Base-by-base conservation (phyloP, 768 basidiomycete species). In the Amanita jacksonii region DNA sequence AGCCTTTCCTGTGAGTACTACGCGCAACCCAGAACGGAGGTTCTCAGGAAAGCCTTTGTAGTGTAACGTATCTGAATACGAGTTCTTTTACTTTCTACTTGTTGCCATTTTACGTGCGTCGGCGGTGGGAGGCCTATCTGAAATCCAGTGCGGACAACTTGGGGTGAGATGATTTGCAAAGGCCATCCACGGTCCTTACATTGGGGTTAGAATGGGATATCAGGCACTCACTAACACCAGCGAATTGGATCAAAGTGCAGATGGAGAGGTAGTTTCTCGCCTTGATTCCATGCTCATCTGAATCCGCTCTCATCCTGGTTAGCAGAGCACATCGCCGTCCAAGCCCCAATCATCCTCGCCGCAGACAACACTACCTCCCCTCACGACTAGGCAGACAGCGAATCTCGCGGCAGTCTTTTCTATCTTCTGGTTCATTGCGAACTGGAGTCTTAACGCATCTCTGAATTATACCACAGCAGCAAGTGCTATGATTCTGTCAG, bases 381-480 rank as follows among this genome's bases (percentile, higher is more conserved):
- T 92, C 25, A 81, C 81, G 1, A 62, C 62, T 3, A 57, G 57
- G 35, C 81, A 96, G 63, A 98, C 96, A 0, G 80, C 81, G 5
- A 62, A 73, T 30, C 70, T 99, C 9, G 89, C 94, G 3, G 65
- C 77, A 4, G 62, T 72, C 40, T 98, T 97, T 62, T 90, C 85
- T 59, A 71, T 87, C 46, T 66, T 94, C 27, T 99, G 93, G 90
- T 96, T 99, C 55, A 67, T 80, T 28, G 94, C 94, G 9, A 98
- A 98, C 56, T 98, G 92, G 89, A 61, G 79, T 8, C 66, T 94
- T 23, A 96, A 93, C 57, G 82, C 81, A 1, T 71, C 85, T 15
- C 69, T 98, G 35, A 80, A 76, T 23, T 85, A 82, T 57, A 98
- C 94, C 1, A 90, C 82, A 54, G 93, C 97, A n/a, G 88, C 89